These are phyloP conservation scores for Suillus weaverae DNA, from an alignment of 768 basidiomycete species.

Conservation along the genomic window DNA sequence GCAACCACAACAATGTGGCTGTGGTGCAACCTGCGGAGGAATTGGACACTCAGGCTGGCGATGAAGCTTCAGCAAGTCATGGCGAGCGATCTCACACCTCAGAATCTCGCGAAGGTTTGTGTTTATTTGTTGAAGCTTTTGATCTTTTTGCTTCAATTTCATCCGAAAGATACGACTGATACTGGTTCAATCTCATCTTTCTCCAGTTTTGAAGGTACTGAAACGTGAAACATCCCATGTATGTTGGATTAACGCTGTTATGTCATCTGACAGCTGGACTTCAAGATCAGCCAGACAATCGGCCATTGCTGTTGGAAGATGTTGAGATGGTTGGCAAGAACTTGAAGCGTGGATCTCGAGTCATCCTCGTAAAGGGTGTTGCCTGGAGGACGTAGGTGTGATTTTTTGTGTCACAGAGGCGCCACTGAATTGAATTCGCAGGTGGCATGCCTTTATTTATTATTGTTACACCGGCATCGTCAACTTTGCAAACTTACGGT, in stretches of 20 bases:
- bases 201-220: conserved; percentile 2
- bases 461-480: conserved; percentile 11
- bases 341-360: neutral
- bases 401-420: neutral
- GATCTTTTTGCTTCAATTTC: neutral
- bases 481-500: conserved; percentile 5
- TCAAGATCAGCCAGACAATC: neutral
- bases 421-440: neutral
- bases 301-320: neutral
- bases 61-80: neutral
- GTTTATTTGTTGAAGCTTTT: neutral
- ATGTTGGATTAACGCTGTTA: neutral
- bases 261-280: neutral
- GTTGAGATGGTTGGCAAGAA: neutral
- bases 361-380: conserved; percentile 6
- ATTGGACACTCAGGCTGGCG: neutral
- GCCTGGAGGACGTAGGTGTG: conserved; percentile 7
- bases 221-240: neutral
- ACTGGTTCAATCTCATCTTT: neutral
- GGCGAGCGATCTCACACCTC: neutral
- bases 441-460: conserved; percentile 10
- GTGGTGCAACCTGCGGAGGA: neutral
- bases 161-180: neutral
- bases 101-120: neutral
- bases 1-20: neutral